Evolutionary conservation across 306 rosid species (phyloP).

Genomic region (Gillenia trifoliata): DNA sequence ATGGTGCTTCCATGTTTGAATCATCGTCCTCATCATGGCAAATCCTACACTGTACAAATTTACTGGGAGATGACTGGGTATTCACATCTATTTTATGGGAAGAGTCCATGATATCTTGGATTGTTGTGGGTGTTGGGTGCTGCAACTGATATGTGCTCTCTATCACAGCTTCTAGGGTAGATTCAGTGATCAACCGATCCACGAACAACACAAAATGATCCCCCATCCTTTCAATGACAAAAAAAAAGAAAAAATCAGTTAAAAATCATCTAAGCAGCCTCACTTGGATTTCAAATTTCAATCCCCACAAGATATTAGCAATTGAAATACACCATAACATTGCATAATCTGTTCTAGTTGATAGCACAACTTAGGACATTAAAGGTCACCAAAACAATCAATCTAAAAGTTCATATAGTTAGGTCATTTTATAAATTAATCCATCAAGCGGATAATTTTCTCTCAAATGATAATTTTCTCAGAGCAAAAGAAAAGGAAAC

Average conservation of each 20-base stretch:
- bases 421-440: too few relatives aligned
- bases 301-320: not conserved
- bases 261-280: not conserved
- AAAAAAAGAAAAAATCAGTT: constrained; percentile 7
- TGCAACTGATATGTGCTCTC: constrained; percentile 27
- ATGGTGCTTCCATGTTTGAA: constrained; percentile 80
- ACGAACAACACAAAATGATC: constrained; percentile 37
- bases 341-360: not conserved
- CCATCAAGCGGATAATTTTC: not conserved
- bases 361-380: not conserved
- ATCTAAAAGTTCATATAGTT: not conserved
- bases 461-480: not conserved
- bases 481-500: not conserved
- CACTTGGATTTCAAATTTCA: not conserved
- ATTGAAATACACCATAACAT: not conserved
- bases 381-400: not conserved
- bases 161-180: constrained; percentile 33
- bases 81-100: constrained; percentile 29
- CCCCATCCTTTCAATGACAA: constrained; percentile 33
- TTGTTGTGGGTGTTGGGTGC: constrained; percentile 24
- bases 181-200: constrained; percentile 36
- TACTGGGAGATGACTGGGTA: constrained; percentile 29
- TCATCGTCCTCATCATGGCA: constrained; percentile 80
- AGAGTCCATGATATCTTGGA: constrained; percentile 34
- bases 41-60: constrained; percentile 60